Conservation (phyloP, 257 asterid species). For the Coffea canephora region DNA sequence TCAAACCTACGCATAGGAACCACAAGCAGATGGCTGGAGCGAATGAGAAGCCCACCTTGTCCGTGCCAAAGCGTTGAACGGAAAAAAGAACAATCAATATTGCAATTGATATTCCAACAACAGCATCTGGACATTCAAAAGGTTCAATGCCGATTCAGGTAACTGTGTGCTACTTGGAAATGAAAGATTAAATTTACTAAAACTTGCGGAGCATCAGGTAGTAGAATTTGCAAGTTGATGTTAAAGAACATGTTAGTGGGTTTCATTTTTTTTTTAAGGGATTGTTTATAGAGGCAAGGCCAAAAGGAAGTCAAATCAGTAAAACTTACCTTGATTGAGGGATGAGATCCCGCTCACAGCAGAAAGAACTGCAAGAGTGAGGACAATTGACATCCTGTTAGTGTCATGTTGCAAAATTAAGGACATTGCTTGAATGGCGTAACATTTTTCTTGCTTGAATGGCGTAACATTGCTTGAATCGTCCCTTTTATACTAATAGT, state of each 20-base stretch:
- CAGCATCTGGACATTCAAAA: slow-evolving; percentile 35
- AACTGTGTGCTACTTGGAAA: background rate
- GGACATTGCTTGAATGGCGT: background rate
- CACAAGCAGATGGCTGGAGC: slow-evolving; percentile 61
- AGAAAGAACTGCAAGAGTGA: slow-evolving; percentile 33
- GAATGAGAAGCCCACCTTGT: slow-evolving; percentile 64
- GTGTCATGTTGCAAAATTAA: background rate
- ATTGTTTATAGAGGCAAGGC: too few species aligned
- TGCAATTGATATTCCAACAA: slow-evolving; percentile 44
- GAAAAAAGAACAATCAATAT: slow-evolving; percentile 49
- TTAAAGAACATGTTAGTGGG: too few species aligned
- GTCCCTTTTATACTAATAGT: background rate
- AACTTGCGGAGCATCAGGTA: too few species aligned
- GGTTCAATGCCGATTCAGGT: background rate
- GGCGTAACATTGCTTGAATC: background rate
- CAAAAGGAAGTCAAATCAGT: too few species aligned
- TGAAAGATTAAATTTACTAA: too few species aligned
- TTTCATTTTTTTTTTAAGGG: too few species aligned
- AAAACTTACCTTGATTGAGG: slow-evolving; percentile 19
- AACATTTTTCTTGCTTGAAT: background rate
- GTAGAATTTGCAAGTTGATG: too few species aligned
- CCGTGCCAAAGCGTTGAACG: slow-evolving; percentile 69
- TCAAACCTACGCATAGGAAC: slow-evolving; percentile 48
- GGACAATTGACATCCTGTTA: background rate
- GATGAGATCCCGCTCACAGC: slow-evolving; percentile 35